Percentiles rank a stretch among this genome's conserved stretches.
Conservation (phyloP, 2,329 filamentous ascomycete species). For the Fusarium keratoplasticum region DNA sequence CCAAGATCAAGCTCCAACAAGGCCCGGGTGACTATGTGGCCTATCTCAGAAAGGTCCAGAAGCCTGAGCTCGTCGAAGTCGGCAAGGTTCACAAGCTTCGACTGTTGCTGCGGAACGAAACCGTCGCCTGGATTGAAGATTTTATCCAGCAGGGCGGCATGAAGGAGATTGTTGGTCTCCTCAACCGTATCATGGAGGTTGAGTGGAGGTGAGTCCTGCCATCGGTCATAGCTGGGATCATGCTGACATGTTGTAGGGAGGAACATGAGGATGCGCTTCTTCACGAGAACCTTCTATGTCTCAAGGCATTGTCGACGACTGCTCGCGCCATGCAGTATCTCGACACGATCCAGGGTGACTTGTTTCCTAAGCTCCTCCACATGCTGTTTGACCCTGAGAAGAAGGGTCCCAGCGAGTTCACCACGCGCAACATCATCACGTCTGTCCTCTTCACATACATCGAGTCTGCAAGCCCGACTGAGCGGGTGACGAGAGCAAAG, state of each 20-base stretch:
- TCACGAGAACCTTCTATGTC: constrained; percentile 90
- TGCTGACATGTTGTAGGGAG: constrained; percentile 67
- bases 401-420: constrained; percentile 97
- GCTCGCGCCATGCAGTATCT: constrained; percentile 86
- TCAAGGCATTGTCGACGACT: constrained; percentile 95
- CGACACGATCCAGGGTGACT: constrained; percentile 78
- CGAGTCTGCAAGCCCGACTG: constrained; percentile 70
- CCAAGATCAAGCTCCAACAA: constrained; percentile 79
- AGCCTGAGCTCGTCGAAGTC: constrained; percentile 89
- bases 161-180: constrained; percentile 86
- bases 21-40: constrained; percentile 86
- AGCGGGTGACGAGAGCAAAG: constrained; percentile 75
- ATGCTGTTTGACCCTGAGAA: constrained; percentile 98
- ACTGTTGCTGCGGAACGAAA: constrained; percentile 90
- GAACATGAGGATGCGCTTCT: constrained; percentile 95
- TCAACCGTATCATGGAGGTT: constrained; percentile 93
- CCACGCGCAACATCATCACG: constrained; percentile 89
- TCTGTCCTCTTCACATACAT: constrained; percentile 92
- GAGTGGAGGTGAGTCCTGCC: constrained; percentile 83
- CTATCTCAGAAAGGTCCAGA: constrained; percentile 83
- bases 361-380: constrained; percentile 87
- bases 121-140: constrained; percentile 92
- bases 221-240: neutral
- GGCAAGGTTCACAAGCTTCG: constrained; percentile 94
- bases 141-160: constrained; percentile 93